These are phyloP conservation scores for Botrytis medusae DNA, from an alignment of 2,329 filamentous ascomycete species.

Conservation along the genomic window DNA sequence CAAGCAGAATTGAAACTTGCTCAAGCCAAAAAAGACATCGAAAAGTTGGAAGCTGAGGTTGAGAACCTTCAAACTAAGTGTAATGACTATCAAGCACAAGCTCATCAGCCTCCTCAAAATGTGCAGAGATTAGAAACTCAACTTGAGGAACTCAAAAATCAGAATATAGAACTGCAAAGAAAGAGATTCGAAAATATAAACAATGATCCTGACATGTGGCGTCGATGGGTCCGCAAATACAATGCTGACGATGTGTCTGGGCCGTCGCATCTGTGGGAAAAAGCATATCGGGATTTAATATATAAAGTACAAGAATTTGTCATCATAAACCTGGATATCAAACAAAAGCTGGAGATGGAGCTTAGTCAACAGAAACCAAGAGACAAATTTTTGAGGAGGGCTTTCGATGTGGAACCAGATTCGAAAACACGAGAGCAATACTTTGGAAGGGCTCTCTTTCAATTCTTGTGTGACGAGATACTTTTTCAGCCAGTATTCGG, in stretches of 20 bases:
- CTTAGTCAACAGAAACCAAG: not conserved
- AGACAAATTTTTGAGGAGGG: not conserved
- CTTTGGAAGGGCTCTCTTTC: constrained; percentile 1
- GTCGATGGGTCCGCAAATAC: too few species aligned
- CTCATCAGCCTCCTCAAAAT: not conserved
- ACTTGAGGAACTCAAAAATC: not conserved
- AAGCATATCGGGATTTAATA: not conserved
- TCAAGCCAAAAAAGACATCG: not conserved
- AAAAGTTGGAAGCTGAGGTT: not conserved
- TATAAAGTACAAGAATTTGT: fast-evolving
- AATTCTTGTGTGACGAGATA: constrained; percentile 13
- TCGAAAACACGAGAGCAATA: fast-evolving
- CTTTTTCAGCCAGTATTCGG: constrained; percentile 12
- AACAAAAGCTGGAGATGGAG: not conserved
- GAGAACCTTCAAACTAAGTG: not conserved
- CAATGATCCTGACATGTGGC: too few species aligned
- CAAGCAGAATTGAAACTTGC: not conserved
- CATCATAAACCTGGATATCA: fast-evolving
- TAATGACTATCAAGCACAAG: not conserved
- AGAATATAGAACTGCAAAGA: not conserved
- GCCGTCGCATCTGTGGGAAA: fast-evolving
- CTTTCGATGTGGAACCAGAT: not conserved
- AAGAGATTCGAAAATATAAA: not conserved
- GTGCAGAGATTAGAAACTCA: not conserved
- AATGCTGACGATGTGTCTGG: fast-evolving